Base-by-base conservation (phyloP, 2,329 filamentous ascomycete genomes). In the Neocatenulostroma microsporum region DNA sequence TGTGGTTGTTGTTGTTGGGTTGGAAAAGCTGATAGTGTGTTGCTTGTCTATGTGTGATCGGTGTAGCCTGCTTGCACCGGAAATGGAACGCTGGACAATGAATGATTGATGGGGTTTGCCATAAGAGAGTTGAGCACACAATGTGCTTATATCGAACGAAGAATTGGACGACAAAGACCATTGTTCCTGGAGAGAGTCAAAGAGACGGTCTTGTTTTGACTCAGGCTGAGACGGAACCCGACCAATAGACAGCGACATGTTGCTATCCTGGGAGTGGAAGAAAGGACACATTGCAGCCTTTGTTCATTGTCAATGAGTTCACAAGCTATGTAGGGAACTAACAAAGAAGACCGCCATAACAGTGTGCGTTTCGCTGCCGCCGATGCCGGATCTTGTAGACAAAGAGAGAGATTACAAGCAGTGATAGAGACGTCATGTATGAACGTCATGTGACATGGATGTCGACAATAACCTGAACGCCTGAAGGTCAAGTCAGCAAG, bases 51-150 rank as follows among this genome's bases (percentile, higher is more conserved):
- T 21, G 19, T 24, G 14, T 30, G 19, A 14, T 7, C 20, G 29
- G 28, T 37, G 28, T 31, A 37, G 35, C 34, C 35, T 37, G 35
- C 35, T 37, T 37, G 35, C 28, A 37, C 35, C 35, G 35, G 35
- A 37, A 31, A 24, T n/a, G n/a, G 23, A 24, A 24, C n/a, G n/a
- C 23, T 24, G 23, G n/a, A 24, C 23, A 24, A 24, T 24, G 23
- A 24, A 24, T 8, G 9, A 9, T n/a, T 24, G 23, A n/a, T 8
- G n/a, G 23, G n/a, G 9, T n/a, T 24, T 24, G n/a, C 8, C 23
- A 24, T 24, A n/a, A 8, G 8, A 9, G 9, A 35, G 24, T 19
- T 14, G 24, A 27, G 12, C 9, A 14, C 8, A 36, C 33, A 36
- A 36, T 27, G 15, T 9, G 15, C 33, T 36, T 36, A 36, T 36